Base-by-base conservation (phyloP, 768 basidiomycete species). In the Cytidiella melzeri region DNA sequence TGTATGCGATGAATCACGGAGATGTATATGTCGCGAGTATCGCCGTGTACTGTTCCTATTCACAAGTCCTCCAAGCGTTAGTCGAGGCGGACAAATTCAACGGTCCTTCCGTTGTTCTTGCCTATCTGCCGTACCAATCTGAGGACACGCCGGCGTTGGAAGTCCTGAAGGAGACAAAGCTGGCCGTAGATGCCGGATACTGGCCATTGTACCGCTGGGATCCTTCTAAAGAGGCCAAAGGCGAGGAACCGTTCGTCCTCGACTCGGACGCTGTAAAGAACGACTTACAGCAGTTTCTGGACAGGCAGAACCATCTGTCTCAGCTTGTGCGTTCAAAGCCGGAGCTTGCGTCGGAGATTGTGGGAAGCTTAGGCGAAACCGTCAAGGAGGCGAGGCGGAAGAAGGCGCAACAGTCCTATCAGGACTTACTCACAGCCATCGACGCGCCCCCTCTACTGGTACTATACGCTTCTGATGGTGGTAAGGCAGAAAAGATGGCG, bases 131-230 rank as follows among this genome's bases (percentile, higher is more conserved):
- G 1, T 94, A 95, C 69, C 75, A 77, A 43, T 71, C 72, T 3
- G 94, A 96, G 61, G 73, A 81, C 48, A 70, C 83, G 0, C 74
- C 84, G 0, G 91, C 94, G 2, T 79, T 99, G 28, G 83, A 94
- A 27, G 71, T 98, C n/a, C 74, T 99, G 50, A 94, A 96, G 72
- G 92, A 95, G 72, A 99, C 94, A 21, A 99, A 98, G 64, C 78
- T 92, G 43, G 95, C 95, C 4, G 89, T 98, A 36, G 94, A 97
- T 58, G 79, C 88, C 9, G 95, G 95, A 2, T 95, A 94, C 69
- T 98, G 96, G 96, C 95, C 95, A 0, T 73, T 98, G 45, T 99
- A 98, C 74, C 80, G 96, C 48, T 99, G 95, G 94, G 85, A 99
- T 66, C 96, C 96, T 0, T 76, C 77, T 59, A 87, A 88, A 65